phyloP scores from a whole-genome alignment of 2,329 filamentous ascomycete species.

The Botrytis medusae region DNA sequence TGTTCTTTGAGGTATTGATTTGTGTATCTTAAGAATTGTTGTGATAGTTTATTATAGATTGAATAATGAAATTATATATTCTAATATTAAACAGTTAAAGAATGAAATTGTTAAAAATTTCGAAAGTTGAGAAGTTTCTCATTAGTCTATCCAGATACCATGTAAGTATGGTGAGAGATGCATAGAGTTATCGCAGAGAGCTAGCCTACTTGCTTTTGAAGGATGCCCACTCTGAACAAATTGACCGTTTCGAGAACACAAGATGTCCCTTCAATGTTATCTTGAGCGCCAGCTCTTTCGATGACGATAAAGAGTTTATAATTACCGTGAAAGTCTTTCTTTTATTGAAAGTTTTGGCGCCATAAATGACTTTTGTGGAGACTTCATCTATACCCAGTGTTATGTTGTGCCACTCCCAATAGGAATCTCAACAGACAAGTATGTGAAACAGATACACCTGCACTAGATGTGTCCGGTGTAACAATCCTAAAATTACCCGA shows the following conservation, averaged over 20 bases:
- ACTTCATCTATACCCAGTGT: neutral
- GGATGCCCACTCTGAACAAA: too few species aligned
- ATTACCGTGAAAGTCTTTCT: neutral
- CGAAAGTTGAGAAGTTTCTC: neutral
- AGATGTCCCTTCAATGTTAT: neutral
- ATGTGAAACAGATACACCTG: neutral
- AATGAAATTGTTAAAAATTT: neutral
- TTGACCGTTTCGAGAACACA: too few species aligned
- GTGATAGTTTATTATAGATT: neutral
- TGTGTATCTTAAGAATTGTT: neutral
- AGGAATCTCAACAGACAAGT: neutral
- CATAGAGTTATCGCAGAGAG: too few species aligned
- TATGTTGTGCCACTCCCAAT: neutral
- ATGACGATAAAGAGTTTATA: neutral
- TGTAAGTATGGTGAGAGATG: too few species aligned
- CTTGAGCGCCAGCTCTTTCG: neutral
- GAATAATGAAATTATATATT: neutral
- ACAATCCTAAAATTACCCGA: neutral
- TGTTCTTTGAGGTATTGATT: neutral
- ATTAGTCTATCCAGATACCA: too few species aligned
- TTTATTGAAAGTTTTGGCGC: neutral
- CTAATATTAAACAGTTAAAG: neutral
- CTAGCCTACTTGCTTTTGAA: too few species aligned
- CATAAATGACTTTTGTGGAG: neutral
- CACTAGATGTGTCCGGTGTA: neutral